Evolutionary conservation across 768 basidiomycete species (phyloP), one percentile per base, ranked within the genome.

Genomic region (Rubroboletus pulcherrimus): DNA sequence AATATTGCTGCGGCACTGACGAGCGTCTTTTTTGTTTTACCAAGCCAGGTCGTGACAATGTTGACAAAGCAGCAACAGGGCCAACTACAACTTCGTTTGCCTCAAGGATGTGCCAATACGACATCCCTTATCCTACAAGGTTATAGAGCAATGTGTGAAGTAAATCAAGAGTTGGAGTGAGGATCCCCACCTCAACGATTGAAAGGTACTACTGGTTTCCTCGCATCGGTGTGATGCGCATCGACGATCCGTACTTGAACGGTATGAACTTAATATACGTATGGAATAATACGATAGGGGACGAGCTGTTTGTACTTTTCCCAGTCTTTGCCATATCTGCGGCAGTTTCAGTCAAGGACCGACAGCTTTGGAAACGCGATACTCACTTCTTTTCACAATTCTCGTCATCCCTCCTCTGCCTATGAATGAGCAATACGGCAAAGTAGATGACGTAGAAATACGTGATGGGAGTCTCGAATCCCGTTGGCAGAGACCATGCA

Each of bases 381-480:
- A 73, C 86, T 60, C 60, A 91, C 92, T 98, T 98, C 65, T 85
- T 81, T 67, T 83, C 78, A 71, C 97, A 99, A 26, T 85, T 83
- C 67, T 94, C 93, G 59, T 98, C 95, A 69, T 99, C 97, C 34
- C 97, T 81, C 55, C 74, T 77, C 72, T 98, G 93, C 54, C 97
- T 79, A 73, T 98, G 97, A 34, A 93, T 77, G 56, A 99, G 86
- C 26, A 99, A 81, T 35, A 97, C 81, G 4, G 81, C 77, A 63
- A 99, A 98, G 76, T 97, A 98, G 56, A 78, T 67, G 30, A 91
- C 82, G 66, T 98, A 98, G 77, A 95, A 99, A 76, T 98, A 95
- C 6, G 97, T 95, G 69, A 98, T 82, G 24, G 95, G 96, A 0
- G 93, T 94, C 43, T 84, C 77, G 71, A 97, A 92, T 5, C 91